These are phyloP conservation scores for Xerocomellus amylosporus DNA, from an alignment of 768 basidiomycete genomes.

Conservation along the genomic window DNA sequence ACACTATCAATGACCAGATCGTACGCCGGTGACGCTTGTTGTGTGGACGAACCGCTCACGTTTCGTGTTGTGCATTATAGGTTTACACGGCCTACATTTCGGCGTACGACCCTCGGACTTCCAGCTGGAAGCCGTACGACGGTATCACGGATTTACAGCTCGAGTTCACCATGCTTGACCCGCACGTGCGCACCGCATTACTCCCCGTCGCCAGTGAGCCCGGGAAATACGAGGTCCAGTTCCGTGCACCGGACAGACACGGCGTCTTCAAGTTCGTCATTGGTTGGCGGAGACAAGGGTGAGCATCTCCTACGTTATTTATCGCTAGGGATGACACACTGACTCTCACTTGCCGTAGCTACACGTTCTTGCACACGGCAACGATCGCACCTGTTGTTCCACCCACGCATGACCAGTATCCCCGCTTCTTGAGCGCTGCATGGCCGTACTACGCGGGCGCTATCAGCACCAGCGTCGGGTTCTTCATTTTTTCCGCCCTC, in stretches of 20 bases:
- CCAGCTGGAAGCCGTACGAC: slow-evolving; percentile 70
- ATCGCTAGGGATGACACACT: not conserved
- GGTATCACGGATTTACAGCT: slow-evolving; percentile 79
- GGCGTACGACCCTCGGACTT: slow-evolving; percentile 52
- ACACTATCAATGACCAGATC: slow-evolving; percentile 84
- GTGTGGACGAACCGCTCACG: not conserved
- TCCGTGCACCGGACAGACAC: slow-evolving; percentile 92
- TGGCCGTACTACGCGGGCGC: slow-evolving; percentile 95
- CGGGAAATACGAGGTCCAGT: slow-evolving; percentile 75
- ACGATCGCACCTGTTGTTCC: slow-evolving; percentile 87
- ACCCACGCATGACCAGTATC: slow-evolving; percentile 91
- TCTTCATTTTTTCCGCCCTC: slow-evolving; percentile 80
- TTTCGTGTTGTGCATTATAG: slow-evolving; percentile 36
- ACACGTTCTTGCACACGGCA: slow-evolving; percentile 69
- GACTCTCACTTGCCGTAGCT: slow-evolving; percentile 40
- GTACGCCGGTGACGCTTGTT: slow-evolving; percentile 39
- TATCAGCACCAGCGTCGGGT: slow-evolving; percentile 81
- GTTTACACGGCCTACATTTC: slow-evolving; percentile 75
- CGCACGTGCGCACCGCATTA: slow-evolving; percentile 84
- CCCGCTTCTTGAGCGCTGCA: slow-evolving; percentile 91
- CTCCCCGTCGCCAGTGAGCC: slow-evolving; percentile 52
- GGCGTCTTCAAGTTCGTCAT: slow-evolving; percentile 98
- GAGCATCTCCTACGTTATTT: slow-evolving; percentile 23
- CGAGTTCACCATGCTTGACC: slow-evolving; percentile 99
- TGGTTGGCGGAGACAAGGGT: slow-evolving; percentile 89